Conservation (phyloP, 1,139 yeast genomes). For the Debaryomycetaceae sp. region DNA sequence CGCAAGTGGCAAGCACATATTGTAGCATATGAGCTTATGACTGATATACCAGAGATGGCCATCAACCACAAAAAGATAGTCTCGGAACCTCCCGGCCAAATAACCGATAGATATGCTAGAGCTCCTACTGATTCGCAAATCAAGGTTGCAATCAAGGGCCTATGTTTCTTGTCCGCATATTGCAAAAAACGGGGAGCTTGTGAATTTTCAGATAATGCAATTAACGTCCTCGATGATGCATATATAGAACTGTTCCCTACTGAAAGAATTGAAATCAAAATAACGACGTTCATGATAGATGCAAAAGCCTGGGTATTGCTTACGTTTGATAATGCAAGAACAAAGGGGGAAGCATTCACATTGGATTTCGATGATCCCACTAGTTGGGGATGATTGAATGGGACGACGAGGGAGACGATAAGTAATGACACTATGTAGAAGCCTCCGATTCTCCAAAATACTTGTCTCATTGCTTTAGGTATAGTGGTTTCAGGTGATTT, state of each 20-base stretch:
- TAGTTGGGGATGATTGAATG: conserved; percentile 20
- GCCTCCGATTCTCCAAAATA: conserved; percentile 31
- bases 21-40: conserved; percentile 8
- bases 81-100: conserved; percentile 13
- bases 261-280: conserved; percentile 24
- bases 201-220: conserved; percentile 22
- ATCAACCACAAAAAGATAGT: conserved; percentile 12
- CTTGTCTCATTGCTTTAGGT: conserved; percentile 34
- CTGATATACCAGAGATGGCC: conserved; percentile 8
- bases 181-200: conserved; percentile 25
- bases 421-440: conserved; percentile 24
- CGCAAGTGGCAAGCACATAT: conserved; percentile 9
- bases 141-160: conserved; percentile 22
- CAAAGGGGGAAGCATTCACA: conserved; percentile 38
- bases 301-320: conserved; percentile 19
- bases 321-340: conserved; percentile 23
- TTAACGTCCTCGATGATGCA: conserved; percentile 25
- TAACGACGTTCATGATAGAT: conserved; percentile 26
- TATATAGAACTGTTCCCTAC: conserved; percentile 28
- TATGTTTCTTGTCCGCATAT: conserved; percentile 23
- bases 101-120: conserved; percentile 9
- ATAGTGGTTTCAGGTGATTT: conserved; percentile 30
- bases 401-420: conserved; percentile 22
- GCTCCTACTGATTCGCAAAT: conserved; percentile 6
- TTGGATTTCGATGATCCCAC: conserved; percentile 13